Conservation (phyloP, 2,329 filamentous ascomycete species). For the Penicillium decumbens region DNA sequence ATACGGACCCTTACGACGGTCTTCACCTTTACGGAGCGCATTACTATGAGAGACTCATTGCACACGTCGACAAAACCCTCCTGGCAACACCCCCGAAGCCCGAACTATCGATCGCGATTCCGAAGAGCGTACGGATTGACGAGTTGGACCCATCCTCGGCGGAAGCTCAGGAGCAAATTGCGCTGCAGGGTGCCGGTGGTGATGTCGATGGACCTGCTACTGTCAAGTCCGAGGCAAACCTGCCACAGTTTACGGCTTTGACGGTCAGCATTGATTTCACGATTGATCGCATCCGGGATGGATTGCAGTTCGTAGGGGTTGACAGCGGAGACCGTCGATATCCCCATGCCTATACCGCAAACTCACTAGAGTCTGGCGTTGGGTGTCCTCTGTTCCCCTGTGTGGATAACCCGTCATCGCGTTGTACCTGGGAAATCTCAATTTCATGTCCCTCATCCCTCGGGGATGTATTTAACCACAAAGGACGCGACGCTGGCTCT, state of each 20-base stretch:
- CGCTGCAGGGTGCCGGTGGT: constrained; percentile 38
- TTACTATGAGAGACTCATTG: constrained; percentile 73
- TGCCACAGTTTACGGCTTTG: constrained; percentile 55
- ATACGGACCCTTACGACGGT: constrained; percentile 45
- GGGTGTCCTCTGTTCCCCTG: constrained; percentile 89
- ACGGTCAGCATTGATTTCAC: constrained; percentile 70
- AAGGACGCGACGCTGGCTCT: constrained; percentile 23
- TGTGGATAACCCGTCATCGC: constrained; percentile 75
- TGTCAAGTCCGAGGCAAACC: constrained; percentile 36
- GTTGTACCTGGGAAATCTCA: constrained; percentile 82
- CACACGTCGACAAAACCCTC: constrained; percentile 57
- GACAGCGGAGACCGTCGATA: constrained; percentile 75
- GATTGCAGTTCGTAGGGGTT: constrained; percentile 84
- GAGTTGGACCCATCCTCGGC: constrained; percentile 54
- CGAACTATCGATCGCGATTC: constrained; percentile 57
- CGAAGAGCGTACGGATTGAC: constrained; percentile 58
- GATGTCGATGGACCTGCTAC: constrained; percentile 36
- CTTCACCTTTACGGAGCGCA: constrained; percentile 54
- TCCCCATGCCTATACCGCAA: constrained; percentile 85
- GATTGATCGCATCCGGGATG: constrained; percentile 72
- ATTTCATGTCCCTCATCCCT: constrained; percentile 82
- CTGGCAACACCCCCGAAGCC: constrained; percentile 50
- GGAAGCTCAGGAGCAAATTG: constrained; percentile 45
- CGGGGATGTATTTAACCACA: constrained; percentile 61
- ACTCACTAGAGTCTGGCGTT: constrained; percentile 70